Evolutionary conservation across 768 basidiomycete species (phyloP), one percentile per base, ranked within the genome.

Genomic region (Suillus tomentosus): DNA sequence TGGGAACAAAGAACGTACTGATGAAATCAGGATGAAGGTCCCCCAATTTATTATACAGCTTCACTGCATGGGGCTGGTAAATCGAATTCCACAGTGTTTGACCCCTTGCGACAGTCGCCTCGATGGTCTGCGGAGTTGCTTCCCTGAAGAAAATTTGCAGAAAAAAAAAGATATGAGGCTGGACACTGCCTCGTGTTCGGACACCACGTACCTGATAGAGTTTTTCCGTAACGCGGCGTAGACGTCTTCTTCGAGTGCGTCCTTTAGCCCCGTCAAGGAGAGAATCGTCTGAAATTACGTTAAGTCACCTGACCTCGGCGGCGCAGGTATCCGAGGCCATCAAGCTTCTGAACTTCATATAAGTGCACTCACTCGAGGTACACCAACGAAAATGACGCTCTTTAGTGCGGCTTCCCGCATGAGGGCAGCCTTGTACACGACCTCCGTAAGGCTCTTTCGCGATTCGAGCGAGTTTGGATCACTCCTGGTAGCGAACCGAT

Each of bases 1-100:
- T 54, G 64, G 63, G 65, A 72, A 69, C 68, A 68, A 69, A 65
- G 74, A 71, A 87, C 92, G 80, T 77, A 94, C 92, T 82, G 76
- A 95, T 94, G 80, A 96, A 92, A 82, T 96, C 95, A 65, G 95
- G 95, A 77, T 96, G 95, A 80, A 94, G 92, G 62, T 85, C 84
- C 73, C 84, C 88, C 67, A 96, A 83, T 80, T 95, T 96, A 80
- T 87, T 80, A 78, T 93, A 85, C 73, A 96, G 86, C 79, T 96
- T 96, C 80, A 87, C 87, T 73, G 88, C 89, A 80, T 94, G 91
- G 74, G 94, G 94, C 75, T 86, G 80, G 77, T 96, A 96, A 77
- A 96, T 94, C 61, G 87, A 85, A 75, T 89, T 82, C 93, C 95
- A 96, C 67, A 96, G 81, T 57, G 76, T 80, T 72, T 76, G 83